phyloP scores from a whole-genome alignment of 2,329 filamentous ascomycete genomes.

The Aspergillus calidoustus region DNA sequence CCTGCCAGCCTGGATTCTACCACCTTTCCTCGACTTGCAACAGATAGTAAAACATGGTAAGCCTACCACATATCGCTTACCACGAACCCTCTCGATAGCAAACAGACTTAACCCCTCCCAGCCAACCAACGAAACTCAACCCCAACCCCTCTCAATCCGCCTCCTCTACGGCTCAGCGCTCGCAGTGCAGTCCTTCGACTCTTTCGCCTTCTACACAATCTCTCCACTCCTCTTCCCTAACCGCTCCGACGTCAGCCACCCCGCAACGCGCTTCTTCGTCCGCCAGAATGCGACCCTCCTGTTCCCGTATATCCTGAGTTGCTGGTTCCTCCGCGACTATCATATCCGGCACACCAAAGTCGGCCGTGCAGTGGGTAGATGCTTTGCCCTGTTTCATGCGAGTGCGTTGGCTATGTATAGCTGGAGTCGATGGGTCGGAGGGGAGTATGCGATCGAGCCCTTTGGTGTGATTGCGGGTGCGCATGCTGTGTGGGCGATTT shows the following conservation, averaged over 20 bases:
- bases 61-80: no score
- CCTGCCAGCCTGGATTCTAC: no score
- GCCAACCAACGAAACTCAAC: no score
- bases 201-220: background rate
- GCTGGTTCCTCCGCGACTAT: background rate
- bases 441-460: background rate
- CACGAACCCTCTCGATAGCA: no score
- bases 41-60: no score
- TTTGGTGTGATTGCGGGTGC: no score
- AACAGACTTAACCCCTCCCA: no score
- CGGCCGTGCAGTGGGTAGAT: background rate
- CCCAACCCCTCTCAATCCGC: background rate
- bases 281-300: background rate
- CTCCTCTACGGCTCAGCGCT: background rate
- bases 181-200: background rate
- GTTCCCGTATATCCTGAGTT: background rate
- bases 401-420: background rate
- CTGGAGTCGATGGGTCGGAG: background rate
- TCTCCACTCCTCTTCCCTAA: background rate
- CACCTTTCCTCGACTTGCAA: no score
- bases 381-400: slow-evolving; percentile 2
- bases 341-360: background rate
- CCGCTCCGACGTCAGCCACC: background rate
- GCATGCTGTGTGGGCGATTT: no score
- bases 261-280: background rate